Percentiles rank a stretch among this genome's conserved stretches.
These are phyloP conservation scores for Candida pseudocylindracea DNA, from an alignment of 1,139 yeast genomes.

Conservation along the genomic window DNA sequence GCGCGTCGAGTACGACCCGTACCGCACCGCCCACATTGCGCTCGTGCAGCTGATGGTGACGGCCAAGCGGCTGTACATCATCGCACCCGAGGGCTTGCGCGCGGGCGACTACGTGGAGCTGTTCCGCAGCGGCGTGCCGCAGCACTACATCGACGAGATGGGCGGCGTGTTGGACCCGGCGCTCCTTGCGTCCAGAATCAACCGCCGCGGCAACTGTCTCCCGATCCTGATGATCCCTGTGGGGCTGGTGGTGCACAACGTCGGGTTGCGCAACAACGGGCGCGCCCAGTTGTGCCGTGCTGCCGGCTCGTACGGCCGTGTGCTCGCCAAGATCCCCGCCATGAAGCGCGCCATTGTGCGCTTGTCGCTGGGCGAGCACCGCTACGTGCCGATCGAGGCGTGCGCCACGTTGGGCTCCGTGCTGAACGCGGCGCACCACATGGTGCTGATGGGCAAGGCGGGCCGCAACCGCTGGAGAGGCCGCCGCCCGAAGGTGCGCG, in stretches of 20 bases:
- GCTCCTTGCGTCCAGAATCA: conserved; percentile 63
- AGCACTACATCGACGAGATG: conserved; percentile 53
- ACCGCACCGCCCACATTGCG: conserved; percentile 88
- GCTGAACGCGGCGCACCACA: conserved; percentile 88
- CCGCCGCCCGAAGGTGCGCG: conserved; percentile 88
- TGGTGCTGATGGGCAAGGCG: conserved; percentile 84
- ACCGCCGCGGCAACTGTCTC: conserved; percentile 86
- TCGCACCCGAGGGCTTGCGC: conserved; percentile 85
- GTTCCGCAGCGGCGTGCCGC: conserved; percentile 75
- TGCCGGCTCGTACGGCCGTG: conserved; percentile 88
- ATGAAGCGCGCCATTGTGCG: conserved; percentile 55
- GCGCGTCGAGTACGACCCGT: conserved; percentile 92
- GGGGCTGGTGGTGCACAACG: conserved; percentile 76
- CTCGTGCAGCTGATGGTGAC: conserved; percentile 43
- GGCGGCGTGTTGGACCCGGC: conserved; percentile 80
- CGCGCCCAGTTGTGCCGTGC: conserved; percentile 81
- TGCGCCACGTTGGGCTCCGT: conserved; percentile 92
- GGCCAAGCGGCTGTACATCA: conserved; percentile 48
- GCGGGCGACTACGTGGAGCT: conserved; percentile 84
- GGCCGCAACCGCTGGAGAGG: conserved; percentile 91
- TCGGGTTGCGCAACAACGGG: conserved; percentile 59
- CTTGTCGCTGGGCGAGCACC: conserved; percentile 81
- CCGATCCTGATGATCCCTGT: conserved; percentile 84
- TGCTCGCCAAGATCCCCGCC: conserved; percentile 60
- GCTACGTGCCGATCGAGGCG: conserved; percentile 68